Percentiles rank a stretch among this genome's conserved stretches.
phyloP scores from a whole-genome alignment of 2,329 filamentous ascomycete genomes.

The Colletotrichum viniferum region DNA sequence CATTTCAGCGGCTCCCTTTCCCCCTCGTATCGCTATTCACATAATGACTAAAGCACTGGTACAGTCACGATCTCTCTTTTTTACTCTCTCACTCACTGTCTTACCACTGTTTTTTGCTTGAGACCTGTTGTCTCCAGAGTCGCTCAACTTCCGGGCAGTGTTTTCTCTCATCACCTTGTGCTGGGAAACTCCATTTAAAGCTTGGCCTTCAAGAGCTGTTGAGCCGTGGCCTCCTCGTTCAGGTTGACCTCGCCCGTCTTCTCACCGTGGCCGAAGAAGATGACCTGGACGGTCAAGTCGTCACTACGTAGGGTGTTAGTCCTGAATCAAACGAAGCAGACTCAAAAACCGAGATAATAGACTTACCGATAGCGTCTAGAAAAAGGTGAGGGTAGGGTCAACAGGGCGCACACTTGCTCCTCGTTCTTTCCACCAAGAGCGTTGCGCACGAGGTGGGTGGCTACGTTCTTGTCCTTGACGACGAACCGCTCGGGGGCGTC shows the following conservation, averaged over 20 bases:
- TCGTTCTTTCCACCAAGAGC: constrained; percentile 91
- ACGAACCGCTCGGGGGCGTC: constrained; percentile 83
- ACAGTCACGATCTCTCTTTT: neutral
- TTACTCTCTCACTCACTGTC: neutral
- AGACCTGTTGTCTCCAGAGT: neutral
- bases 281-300: constrained; percentile 95
- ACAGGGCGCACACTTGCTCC: constrained; percentile 89
- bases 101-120: neutral
- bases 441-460: constrained; percentile 94
- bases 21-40: neutral
- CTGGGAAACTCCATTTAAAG: constrained; percentile 28
- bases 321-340: neutral
- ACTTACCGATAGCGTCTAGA: constrained; percentile 84
- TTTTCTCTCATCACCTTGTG: neutral
- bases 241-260: constrained; percentile 79
- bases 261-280: constrained; percentile 90
- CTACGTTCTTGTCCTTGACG: constrained; percentile 93
- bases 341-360: neutral
- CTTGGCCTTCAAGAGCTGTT: constrained; percentile 41
- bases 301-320: constrained; percentile 61
- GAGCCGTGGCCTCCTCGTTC: constrained; percentile 85
- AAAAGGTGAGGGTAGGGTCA: constrained; percentile 91
- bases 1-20: neutral
- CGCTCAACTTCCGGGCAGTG: neutral
- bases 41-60: neutral